Base-by-base conservation (phyloP, 768 basidiomycete species). In the Chiua virens region DNA sequence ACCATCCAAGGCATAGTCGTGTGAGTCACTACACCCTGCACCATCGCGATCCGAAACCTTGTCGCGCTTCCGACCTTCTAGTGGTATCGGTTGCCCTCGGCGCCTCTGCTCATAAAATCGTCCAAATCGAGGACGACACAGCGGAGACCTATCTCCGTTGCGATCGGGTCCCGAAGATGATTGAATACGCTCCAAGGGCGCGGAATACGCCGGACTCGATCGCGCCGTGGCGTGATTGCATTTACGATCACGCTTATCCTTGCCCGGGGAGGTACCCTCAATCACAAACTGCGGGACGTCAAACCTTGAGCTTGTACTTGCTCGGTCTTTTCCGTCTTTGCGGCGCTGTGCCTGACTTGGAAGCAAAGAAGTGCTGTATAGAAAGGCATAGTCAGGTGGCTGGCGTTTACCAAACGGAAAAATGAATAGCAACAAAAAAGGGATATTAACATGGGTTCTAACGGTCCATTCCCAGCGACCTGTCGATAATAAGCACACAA, bases 251-350 rank as follows among this genome's bases (percentile, higher is more conserved):
- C 25, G 34, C 34, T 34, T 37, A 38, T 42, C 38, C 25, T 43
- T 22, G 20, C 52, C 49, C 21, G 54, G 40, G 13, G 63, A 54
- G 2, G 61, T 64, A 23, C 45, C 35, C 38, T 61, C 50, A 35
- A 61, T 39, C 27, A 52, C 52, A 50, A 66, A 53, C 13, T 50
- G 59, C 9, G 55, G 53, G 7, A 61, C 34, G 55, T 53, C 47
- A 50, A 55, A 60, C 53, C 28, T 50, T 52, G 62, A 49, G 47
- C 36, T 58, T 53, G 52, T 15, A 22, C 42, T 52, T 41, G 18
- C 34, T 17, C 37, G 15, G 25, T 22, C 30, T n/a, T 39, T 23
- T 11, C 23, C 36, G 11, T 18, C 30, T 15, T 27, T 4, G 25
- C 15, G 5, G 9, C 34, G 23, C 42, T 21, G 59, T 55, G 49